These are phyloP conservation scores for Skeletonema potamos DNA, from an alignment of 108 stramenopile species.

Conservation along the genomic window DNA sequence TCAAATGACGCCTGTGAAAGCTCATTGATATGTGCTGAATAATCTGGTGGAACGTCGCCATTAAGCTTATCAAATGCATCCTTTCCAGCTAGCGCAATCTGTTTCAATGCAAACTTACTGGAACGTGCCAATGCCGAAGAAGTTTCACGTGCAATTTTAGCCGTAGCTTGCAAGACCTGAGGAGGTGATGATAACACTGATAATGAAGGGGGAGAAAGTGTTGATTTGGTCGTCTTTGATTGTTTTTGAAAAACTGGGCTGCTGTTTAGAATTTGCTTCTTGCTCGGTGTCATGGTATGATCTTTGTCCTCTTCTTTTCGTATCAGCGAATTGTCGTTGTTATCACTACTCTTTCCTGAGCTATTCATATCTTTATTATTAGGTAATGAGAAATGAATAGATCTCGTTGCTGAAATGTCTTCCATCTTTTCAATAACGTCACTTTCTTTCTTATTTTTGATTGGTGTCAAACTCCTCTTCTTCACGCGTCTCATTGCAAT, in stretches of 20 bases:
- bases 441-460: background rate
- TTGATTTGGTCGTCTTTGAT: background rate
- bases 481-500: background rate
- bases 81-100: constrained; percentile 28
- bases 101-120: constrained; percentile 20
- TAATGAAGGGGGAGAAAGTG: background rate
- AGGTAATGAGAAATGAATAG: background rate
- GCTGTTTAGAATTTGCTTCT: constrained; percentile 4
- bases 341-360: background rate
- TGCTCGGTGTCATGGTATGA: background rate
- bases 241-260: background rate
- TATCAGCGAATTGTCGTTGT: background rate
- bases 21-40: background rate
- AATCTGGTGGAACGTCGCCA: background rate
- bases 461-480: background rate
- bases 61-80: constrained; percentile 17
- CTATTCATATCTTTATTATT: background rate
- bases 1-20: constrained; percentile 2
- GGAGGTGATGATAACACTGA: background rate
- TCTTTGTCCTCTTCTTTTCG: background rate
- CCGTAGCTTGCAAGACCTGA: background rate
- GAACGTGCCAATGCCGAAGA: constrained; percentile 23
- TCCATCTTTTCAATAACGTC: background rate
- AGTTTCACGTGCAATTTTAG: constrained; percentile 16
- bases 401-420: background rate